Percentiles rank a stretch among this genome's conserved stretches.
phyloP scores from a whole-genome alignment of 2,329 filamentous ascomycete genomes.

The Fusarium nurragi region DNA sequence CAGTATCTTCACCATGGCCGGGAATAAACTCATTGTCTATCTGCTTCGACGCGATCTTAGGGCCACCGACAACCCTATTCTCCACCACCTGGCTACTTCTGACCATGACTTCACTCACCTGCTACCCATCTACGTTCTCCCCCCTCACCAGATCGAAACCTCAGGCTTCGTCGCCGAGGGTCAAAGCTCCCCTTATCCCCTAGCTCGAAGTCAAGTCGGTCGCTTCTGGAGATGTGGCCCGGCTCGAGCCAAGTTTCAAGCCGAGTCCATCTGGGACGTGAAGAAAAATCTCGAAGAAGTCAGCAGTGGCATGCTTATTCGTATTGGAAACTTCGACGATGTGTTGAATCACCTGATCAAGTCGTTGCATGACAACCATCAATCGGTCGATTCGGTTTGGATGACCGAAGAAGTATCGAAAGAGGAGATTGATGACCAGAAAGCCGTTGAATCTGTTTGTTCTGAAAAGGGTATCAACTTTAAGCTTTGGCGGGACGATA shows the following conservation, averaged over 20 bases:
- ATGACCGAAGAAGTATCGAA: conserved; percentile 75
- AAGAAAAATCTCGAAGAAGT: conserved; percentile 68
- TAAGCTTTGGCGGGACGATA: conserved; percentile 76
- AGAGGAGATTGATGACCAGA: conserved; percentile 75
- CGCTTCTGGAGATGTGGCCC: conserved; percentile 79
- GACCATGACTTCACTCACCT: conserved; percentile 72
- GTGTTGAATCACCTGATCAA: conserved; percentile 68
- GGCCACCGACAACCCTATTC: conserved; percentile 77
- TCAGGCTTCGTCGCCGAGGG: conserved; percentile 73
- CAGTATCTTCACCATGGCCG: conserved; percentile 43
- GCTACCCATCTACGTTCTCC: conserved; percentile 75
- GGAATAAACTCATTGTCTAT: conserved; percentile 70
- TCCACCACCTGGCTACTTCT: conserved; percentile 65
- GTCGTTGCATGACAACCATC: conserved; percentile 53
- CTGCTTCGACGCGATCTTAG: conserved; percentile 78
- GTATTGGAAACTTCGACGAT: conserved; percentile 69
- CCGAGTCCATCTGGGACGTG: conserved; percentile 77
- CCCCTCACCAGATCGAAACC: conserved; percentile 76
- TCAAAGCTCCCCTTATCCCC: conserved; percentile 70
- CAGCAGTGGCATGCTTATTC: conserved; percentile 69
- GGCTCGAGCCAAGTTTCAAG: conserved; percentile 76
- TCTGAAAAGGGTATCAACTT: conserved; percentile 65
- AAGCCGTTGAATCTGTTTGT: conserved; percentile 62
- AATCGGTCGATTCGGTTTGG: conserved; percentile 72
- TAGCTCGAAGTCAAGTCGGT: conserved; percentile 71